Evolutionary conservation across 345 rosid genomes (phyloP).

Genomic region (Viola odorata): DNA sequence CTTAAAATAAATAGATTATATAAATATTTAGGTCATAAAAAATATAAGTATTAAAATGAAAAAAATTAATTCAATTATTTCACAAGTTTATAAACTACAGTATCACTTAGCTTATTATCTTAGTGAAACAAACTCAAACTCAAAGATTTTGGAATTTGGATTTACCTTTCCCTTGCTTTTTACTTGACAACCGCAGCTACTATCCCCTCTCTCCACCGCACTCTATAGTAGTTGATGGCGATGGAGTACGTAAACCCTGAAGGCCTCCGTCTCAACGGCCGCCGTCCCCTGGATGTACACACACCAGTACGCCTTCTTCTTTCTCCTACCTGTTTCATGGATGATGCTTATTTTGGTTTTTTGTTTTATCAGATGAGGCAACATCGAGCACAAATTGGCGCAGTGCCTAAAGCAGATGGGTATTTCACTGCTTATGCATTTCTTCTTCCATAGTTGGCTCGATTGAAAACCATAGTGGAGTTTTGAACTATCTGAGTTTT

Average conservation of each 20-base stretch:
- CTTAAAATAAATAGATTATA: too few relatives aligned
- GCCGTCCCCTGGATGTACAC: constrained; percentile 72
- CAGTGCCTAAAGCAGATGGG: constrained; percentile 80
- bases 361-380: constrained; percentile 61
- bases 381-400: constrained; percentile 78
- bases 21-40: too few relatives aligned
- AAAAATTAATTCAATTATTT: too few relatives aligned
- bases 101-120: too few relatives aligned
- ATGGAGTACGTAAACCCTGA: constrained; percentile 90
- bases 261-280: constrained; percentile 77
- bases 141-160: too few relatives aligned
- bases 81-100: too few relatives aligned
- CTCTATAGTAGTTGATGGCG: neutral
- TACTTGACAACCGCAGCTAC: too few relatives aligned
- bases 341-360: neutral
- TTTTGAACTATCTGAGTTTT: too few relatives aligned
- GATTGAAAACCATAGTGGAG: neutral
- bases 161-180: too few relatives aligned
- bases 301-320: neutral
- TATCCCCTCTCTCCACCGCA: neutral
- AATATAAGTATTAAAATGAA: too few relatives aligned
- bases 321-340: neutral
- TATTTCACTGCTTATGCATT: constrained; percentile 14
- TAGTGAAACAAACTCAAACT: too few relatives aligned
- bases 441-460: neutral